Evolutionary conservation across 768 basidiomycete genomes (phyloP), one percentile per base, ranked within the genome.

Genomic region (Boletus rufocinnamomeus): DNA sequence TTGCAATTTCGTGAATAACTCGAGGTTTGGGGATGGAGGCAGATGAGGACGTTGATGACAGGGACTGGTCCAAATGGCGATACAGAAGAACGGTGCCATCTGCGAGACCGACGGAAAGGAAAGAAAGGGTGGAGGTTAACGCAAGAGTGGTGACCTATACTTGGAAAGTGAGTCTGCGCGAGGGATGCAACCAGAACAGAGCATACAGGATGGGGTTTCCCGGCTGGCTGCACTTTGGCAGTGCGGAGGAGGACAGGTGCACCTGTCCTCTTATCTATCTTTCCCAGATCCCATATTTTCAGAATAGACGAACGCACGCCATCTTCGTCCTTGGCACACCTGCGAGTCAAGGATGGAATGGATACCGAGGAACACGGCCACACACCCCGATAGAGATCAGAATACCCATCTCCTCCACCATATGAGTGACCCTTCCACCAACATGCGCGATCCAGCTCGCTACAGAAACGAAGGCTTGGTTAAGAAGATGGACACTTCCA

Each of bases 31-130:
- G 94, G n/a, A 98, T 75, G 14, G 87, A 87, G 13, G 93, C 76
- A 6, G 89, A 81, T 19, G 80, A 74, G 13, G 87, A 84, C 19
- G 72, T 64, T 47, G 91, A 84, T 3, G 87, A 82, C 35, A 96
- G 79, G 1, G 94, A 94, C 69, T 98, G 95, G 70, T 95, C 89
- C 21, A 98, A 79, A 68, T 98, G 93, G 7, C 93, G 86, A 70
- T 93, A 96, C 17, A 97, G 79, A 10, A 98, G 80, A 17, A 97
- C 95, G 0, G 91, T 91, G 27, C 97, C 97, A 67, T 98, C 95
- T 7, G 87, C 94, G n/a, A 98, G 83, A 16, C 95, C 97, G 41
- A 98, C 83, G 7, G 95, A 89, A 27, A 99, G 84, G 71, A 95
- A 91, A 0, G 91, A 84, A 4, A 97, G 79, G 19, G 82, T 82